These are phyloP conservation scores for Acanthamoeba healyi DNA, from an alignment of 208 protist species.

Conservation along the genomic window DNA sequence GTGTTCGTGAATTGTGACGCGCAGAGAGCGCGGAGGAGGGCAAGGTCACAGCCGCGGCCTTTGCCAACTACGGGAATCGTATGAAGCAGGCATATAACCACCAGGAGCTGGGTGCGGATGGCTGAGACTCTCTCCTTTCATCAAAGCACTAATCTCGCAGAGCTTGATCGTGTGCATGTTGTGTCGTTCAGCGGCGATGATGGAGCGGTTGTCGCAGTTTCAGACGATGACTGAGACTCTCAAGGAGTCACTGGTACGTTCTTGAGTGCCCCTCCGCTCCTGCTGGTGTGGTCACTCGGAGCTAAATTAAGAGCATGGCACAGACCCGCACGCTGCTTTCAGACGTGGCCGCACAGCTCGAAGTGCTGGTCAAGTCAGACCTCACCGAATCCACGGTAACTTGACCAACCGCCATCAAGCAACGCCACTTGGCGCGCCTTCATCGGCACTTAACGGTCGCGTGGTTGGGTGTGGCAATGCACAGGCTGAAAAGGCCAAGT, in stretches of 20 bases:
- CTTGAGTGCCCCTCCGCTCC: too few relatives aligned
- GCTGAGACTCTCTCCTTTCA: too few relatives aligned
- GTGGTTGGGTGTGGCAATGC: neutral
- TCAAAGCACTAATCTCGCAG: too few relatives aligned
- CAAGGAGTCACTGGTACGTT: slow-evolving; percentile 29
- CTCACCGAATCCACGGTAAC: neutral
- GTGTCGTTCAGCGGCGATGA: neutral
- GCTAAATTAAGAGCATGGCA: too few relatives aligned
- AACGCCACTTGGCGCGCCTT: too few relatives aligned
- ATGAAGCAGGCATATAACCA: slow-evolving; percentile 21
- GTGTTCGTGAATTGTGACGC: neutral
- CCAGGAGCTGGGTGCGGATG: neutral
- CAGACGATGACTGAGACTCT: neutral
- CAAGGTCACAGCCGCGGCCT: neutral
- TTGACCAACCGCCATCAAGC: too few relatives aligned
- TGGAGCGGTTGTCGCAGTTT: neutral
- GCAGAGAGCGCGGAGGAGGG: slow-evolving; percentile 45
- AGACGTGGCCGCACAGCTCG: neutral
- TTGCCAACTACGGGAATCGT: slow-evolving; percentile 1
- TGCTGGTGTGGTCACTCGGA: too few relatives aligned
- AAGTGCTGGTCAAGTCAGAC: slow-evolving; percentile 31
- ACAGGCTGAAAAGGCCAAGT: slow-evolving; percentile 12
- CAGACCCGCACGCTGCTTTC: neutral
- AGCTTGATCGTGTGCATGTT: too few relatives aligned
- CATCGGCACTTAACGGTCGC: neutral